A percentile compares a stretch with the other conserved stretches of the same genome.
Conservation (phyloP, 129 eudicot species). For the Chrysanthemum lavandulifolium region DNA sequence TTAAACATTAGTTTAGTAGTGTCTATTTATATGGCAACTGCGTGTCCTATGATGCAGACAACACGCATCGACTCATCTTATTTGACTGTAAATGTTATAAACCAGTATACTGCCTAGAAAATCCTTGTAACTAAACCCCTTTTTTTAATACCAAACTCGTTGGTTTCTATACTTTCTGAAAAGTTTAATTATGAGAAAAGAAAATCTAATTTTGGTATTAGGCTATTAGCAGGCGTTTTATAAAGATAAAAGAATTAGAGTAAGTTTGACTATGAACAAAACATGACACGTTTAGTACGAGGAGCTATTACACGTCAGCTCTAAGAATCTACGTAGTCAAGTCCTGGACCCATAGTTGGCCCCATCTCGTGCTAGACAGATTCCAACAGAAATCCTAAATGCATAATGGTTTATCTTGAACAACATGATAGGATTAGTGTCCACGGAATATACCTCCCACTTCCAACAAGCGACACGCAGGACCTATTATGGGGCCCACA, state of each 20-base stretch:
- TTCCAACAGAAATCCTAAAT: neutral
- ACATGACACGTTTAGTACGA: constrained; percentile 3
- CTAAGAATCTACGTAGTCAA: neutral
- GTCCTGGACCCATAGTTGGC: neutral
- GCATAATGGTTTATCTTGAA: neutral
- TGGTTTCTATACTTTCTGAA: no score
- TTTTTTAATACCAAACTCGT: no score
- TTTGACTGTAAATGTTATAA: constrained; percentile 4
- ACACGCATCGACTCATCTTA: constrained; percentile 14
- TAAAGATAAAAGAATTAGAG: neutral
- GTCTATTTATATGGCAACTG: neutral
- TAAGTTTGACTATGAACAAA: neutral
- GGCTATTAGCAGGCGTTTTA: neutral
- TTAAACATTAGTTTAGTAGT: neutral
- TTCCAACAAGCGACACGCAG: neutral
- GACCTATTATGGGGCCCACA: neutral
- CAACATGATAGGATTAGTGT: neutral
- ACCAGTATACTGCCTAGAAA: neutral
- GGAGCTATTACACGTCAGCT: constrained; percentile 10
- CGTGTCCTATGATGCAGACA: constrained; percentile 11
- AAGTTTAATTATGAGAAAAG: no score
- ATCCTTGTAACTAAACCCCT: no score
- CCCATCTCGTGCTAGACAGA: neutral
- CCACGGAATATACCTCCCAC: constrained; percentile 15
- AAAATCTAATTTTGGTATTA: no score